Evolutionary conservation across 345 rosid species (phyloP).

Genomic region (Kandelia obovata): DNA sequence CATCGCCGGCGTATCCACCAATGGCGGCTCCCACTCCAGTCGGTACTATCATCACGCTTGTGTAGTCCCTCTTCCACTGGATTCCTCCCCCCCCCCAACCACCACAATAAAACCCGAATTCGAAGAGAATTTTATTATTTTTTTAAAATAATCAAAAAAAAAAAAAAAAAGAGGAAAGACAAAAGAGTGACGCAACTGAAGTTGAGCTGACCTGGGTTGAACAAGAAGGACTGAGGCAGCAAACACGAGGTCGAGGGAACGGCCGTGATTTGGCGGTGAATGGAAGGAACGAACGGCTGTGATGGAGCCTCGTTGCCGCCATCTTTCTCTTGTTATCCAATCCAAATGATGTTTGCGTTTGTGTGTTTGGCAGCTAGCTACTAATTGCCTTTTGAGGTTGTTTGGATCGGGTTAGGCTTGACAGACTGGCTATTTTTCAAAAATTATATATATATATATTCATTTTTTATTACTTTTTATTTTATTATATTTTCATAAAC

Average conservation of each 20-base stretch:
- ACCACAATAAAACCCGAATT: too few species aligned
- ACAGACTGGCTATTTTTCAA: too few species aligned
- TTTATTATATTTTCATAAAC: too few species aligned
- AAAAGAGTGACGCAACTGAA: not conserved
- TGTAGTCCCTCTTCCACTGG: conserved; percentile 53
- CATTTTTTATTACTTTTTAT: too few species aligned
- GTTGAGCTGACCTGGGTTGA: conserved; percentile 30
- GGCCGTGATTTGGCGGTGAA: conserved; percentile 14
- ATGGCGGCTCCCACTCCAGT: conserved; percentile 58
- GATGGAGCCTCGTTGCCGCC: conserved; percentile 12
- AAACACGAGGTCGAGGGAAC: conserved; percentile 3
- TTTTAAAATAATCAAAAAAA: too few species aligned
- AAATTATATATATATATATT: too few species aligned
- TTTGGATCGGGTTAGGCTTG: too few species aligned
- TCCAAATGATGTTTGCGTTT: too few species aligned
- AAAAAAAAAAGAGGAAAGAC: not conserved
- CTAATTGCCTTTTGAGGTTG: too few species aligned
- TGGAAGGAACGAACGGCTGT: conserved; percentile 21
- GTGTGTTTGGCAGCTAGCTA: too few species aligned
- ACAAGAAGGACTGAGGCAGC: conserved; percentile 22
- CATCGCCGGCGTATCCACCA: conserved; percentile 67
- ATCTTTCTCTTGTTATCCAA: not conserved
- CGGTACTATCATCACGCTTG: conserved; percentile 61
- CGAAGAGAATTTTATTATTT: too few species aligned
- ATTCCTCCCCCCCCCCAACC: not conserved